Base-by-base conservation (phyloP, 306 rosid genomes). In the Trifolium pratense region DNA sequence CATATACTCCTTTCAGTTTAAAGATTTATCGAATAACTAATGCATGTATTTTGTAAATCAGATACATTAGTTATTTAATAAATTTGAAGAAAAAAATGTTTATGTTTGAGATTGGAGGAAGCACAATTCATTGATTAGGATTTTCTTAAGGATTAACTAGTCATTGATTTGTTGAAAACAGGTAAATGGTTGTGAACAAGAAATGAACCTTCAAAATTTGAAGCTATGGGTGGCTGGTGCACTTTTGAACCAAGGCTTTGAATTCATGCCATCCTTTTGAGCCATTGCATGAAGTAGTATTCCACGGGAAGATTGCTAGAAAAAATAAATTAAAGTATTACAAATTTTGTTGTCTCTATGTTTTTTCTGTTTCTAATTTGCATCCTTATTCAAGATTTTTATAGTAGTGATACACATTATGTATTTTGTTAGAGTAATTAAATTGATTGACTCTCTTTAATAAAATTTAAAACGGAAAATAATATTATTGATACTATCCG, bases 191-290 rank as follows among this genome's bases (percentile, higher is more conserved):
- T 59, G 81, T 12, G 88, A 89, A 68, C 71, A 73, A 70, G 91
- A 91, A 36, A 84, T 89, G 65, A 85, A 91, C 80, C 83, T 87
- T 83, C 89, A 86, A 55, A 89, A 91, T 80, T 78, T 94, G 91
- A 91, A 88, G 89, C 87, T 91, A 26, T 94, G 98, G 98, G 89
- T 94, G 45, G 82, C 97, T 1, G 90, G 86, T 2, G 98, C 95
- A 59, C 92, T 94, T 75, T 64, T 89, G 73, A 91, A 88, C 76
- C 95, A 91, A 77, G 96, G 97, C 42, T 94, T 94, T 81, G 86
- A 88, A 81, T 77, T 89, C 37, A 66, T 75, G 76, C 20, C 84
- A 64, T 40, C 77, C 3, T 75, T 86, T 53, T 84, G 74, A 74
- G 70, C 63, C 52, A 60, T 7, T 46, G 60, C 64, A 66, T 62